Percentiles rank a stretch among this genome's conserved stretches.
Conservation (phyloP, 345 rosid genomes). For the Syzygium oleosum region DNA sequence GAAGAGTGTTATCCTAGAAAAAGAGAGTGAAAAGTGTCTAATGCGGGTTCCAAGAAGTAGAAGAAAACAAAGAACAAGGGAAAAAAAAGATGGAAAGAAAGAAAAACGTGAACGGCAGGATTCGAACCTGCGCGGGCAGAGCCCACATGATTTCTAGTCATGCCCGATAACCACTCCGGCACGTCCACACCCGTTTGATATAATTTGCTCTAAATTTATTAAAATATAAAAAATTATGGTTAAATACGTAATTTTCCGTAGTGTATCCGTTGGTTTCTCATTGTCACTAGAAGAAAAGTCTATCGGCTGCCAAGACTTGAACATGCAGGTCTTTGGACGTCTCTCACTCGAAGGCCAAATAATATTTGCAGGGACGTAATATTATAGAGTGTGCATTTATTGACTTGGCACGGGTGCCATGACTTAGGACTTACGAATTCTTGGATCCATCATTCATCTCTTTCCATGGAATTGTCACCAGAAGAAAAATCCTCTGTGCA, state of each 20-base stretch:
- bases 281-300: no score
- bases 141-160: conserved; percentile 98
- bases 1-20: not conserved
- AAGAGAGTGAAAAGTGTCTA: not conserved
- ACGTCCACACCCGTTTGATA: conserved; percentile 30
- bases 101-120: conserved; percentile 47
- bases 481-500: not conserved
- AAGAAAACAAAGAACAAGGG: not conserved
- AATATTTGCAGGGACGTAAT: not conserved
- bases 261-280: no score
- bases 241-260: no score
- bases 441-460: not conserved
- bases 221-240: no score
- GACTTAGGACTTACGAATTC: not conserved
- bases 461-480: not conserved
- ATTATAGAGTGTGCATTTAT: no score
- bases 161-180: conserved; percentile 98
- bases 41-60: not conserved
- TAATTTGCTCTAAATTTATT: no score
- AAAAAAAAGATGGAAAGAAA: not conserved
- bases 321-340: no score
- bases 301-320: no score
- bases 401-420: not conserved
- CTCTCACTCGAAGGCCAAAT: not conserved
- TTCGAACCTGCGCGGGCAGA: conserved; percentile 89